Conservation (phyloP, 768 basidiomycete genomes). For the Boletellus ananiceps region DNA sequence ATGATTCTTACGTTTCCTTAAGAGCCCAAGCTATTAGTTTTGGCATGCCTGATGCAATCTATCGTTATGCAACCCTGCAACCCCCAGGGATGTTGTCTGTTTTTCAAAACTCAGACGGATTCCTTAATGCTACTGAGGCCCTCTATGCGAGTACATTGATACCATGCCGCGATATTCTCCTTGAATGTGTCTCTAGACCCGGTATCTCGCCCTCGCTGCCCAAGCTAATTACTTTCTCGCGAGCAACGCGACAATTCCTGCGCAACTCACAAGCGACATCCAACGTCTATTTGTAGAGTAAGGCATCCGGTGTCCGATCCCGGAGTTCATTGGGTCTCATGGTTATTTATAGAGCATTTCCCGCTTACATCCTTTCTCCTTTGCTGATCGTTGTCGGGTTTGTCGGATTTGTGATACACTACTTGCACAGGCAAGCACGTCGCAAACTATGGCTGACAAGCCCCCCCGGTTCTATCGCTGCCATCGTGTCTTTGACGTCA, state of each 20-base stretch:
- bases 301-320: slow-evolving; percentile 14
- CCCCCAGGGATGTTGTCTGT: slow-evolving; percentile 39
- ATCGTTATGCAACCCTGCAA: slow-evolving; percentile 43
- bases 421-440: slow-evolving; percentile 44
- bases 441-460: slow-evolving; percentile 47
- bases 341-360: slow-evolving; percentile 40
- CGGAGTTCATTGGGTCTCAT: slow-evolving; percentile 1
- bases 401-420: slow-evolving; percentile 44
- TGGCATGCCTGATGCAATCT: slow-evolving; percentile 60
- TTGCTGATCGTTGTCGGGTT: slow-evolving; percentile 47
- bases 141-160: slow-evolving; percentile 30
- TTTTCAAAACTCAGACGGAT: slow-evolving; percentile 47
- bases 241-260: slow-evolving; percentile 35
- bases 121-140: slow-evolving; percentile 45
- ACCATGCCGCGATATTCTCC: not conserved
- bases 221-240: slow-evolving; percentile 56
- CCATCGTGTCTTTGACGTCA: slow-evolving; percentile 50
- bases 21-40: slow-evolving; percentile 46
- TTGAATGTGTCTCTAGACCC: slow-evolving; percentile 37
- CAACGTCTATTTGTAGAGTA: slow-evolving; percentile 59
- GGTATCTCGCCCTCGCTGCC: slow-evolving; percentile 54
- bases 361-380: slow-evolving; percentile 46
- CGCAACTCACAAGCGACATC: slow-evolving; percentile 37
- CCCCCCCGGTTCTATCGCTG: slow-evolving; percentile 58
- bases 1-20: slow-evolving; percentile 46